Percentiles rank a stretch among this genome's conserved stretches.
These are phyloP conservation scores for Cyberlindnera subsufficiens DNA, from an alignment of 805 yeast species.

Conservation along the genomic window DNA sequence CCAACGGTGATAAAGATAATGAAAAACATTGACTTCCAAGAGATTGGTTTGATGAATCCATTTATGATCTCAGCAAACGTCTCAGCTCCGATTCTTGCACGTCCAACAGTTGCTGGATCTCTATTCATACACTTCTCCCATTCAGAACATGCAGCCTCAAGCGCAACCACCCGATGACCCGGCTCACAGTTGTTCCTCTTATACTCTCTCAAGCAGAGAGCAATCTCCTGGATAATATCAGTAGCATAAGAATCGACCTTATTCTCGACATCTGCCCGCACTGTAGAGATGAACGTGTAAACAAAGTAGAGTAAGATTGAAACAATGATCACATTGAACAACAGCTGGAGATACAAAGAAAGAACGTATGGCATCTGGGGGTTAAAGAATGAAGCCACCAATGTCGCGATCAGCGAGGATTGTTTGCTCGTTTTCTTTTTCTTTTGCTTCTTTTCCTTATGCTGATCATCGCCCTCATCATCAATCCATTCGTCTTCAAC, in stretches of 20 bases:
- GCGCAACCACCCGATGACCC: conserved; percentile 62
- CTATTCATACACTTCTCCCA: conserved; percentile 83
- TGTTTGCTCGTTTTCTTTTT: neutral
- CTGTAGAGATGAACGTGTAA: conserved; percentile 45
- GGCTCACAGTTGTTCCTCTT: conserved; percentile 66
- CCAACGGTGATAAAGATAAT: conserved; percentile 43
- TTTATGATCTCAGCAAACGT: conserved; percentile 79
- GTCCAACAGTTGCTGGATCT: conserved; percentile 63
- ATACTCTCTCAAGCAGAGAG: conserved; percentile 65
- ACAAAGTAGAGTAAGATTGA: conserved; percentile 46
- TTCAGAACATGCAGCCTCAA: conserved; percentile 59
- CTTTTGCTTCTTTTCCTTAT: conserved; percentile 1
- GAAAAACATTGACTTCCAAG: conserved; percentile 59
- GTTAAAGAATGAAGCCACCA: conserved; percentile 26
- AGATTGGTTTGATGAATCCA: conserved; percentile 65
- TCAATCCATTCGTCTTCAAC: conserved; percentile 16
- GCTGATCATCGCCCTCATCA: conserved; percentile 12
- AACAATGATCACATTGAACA: conserved; percentile 50
- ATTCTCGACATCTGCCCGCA: conserved; percentile 62
- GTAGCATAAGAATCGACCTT: conserved; percentile 60
- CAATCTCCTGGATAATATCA: conserved; percentile 58
- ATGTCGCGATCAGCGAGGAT: neutral
- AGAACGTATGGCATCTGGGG: conserved; percentile 51
- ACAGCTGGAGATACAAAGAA: conserved; percentile 58
- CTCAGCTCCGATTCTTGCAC: conserved; percentile 71